Base-by-base conservation (phyloP, 768 basidiomycete species). In the Tulasnella sp. region DNA sequence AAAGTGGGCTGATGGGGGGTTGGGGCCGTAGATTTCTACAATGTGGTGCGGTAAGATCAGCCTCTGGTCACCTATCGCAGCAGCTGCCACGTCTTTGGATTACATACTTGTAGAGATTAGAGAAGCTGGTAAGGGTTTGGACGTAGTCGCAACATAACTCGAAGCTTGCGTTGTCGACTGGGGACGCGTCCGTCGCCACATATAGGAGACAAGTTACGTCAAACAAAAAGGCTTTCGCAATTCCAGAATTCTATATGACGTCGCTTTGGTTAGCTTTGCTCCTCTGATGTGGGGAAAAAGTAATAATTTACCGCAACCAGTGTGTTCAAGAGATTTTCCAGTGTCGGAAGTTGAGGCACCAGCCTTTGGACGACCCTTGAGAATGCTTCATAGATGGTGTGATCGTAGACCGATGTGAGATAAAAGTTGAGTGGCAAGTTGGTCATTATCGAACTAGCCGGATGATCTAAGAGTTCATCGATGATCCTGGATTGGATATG, bases 181-280 rank as follows among this genome's bases (percentile, higher is more conserved):
- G 94, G 0, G 93, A 94, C 22, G 91, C 91, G 80, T 99, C 97
- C 14, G 96, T 96, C 14, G 96, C 96, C n/a, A 98, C 87, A 81
- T 96, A 96, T 36, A 97, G 85, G 70, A 93, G 87, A 31, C 94
- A 94, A 4, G 86, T 86, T 22, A 89, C 90, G 81, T 99, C 96
- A 79, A 97, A 98, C 17, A 99, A 84, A 81, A 96, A 99, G 0
- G 95, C 93, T 82, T 99, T 99, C 45, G 93, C 91, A 38, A 96
- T 92, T 80, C 93, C 93, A 1, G 93, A 96, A 78, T 94, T 94
- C 94, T 97, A 79, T 3, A 31, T 37, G 14, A 29, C 8, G 15
- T n/a, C n/a, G 15, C 17, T 39, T 25, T 15, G 39, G 34, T 54
- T 25, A 29, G 75, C 14, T 52, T 34, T 38, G 54, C 58, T 67